Conservation (phyloP, 331 rosid species). For the Saraca asoca region DNA sequence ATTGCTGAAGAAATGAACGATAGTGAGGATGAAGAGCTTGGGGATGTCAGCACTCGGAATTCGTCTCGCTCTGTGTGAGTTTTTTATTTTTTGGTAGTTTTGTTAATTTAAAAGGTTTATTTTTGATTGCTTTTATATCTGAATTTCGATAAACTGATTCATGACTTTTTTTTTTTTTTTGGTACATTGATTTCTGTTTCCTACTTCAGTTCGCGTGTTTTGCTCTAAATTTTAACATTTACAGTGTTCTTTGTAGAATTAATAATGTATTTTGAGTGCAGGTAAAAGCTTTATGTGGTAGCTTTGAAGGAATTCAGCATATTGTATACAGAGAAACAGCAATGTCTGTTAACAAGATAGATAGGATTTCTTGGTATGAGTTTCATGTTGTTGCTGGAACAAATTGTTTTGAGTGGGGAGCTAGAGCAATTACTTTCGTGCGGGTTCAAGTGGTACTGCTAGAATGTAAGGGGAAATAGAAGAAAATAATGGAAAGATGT, state of each 20-base stretch:
- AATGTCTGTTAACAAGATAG: too few species aligned
- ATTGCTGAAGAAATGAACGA: constrained; percentile 31
- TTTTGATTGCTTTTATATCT: constrained; percentile 14
- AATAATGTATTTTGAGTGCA: background rate
- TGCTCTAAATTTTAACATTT: background rate
- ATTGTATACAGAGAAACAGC: too few species aligned
- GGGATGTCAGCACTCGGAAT: constrained; percentile 34
- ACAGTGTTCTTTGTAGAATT: background rate
- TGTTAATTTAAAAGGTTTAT: background rate
- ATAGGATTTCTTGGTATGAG: too few species aligned
- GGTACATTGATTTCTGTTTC: constrained; percentile 11
- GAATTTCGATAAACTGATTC: background rate
- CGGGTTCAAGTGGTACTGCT: too few species aligned
- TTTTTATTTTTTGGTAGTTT: too few species aligned
- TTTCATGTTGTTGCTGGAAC: too few species aligned
- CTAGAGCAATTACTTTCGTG: too few species aligned
- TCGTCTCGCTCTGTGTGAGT: constrained; percentile 41
- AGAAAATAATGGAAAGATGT: too few species aligned
- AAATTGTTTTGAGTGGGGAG: too few species aligned
- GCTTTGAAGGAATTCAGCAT: too few species aligned
- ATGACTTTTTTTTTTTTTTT: background rate
- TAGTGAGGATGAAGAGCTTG: constrained; percentile 52
- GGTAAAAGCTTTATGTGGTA: too few species aligned
- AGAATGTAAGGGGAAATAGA: too few species aligned
- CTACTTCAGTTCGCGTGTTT: background rate